A percentile compares a stretch with the other conserved stretches of the same genome.
Evolutionary conservation across 305 asterid species (phyloP).

Genomic region (Fraxinus greggii): DNA sequence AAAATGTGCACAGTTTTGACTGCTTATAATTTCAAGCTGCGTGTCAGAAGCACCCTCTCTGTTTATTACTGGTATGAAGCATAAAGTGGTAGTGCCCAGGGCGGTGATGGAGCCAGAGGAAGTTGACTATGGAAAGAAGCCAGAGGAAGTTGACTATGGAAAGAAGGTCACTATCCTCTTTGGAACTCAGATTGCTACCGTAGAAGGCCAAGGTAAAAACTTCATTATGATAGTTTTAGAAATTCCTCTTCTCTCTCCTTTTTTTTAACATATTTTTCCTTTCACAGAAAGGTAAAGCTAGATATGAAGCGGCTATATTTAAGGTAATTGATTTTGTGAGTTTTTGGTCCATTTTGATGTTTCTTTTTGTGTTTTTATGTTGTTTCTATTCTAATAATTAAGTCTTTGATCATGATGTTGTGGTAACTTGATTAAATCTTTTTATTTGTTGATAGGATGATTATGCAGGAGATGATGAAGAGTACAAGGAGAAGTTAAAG

Average conservation of each 20-base stretch:
- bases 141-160: constrained; percentile 77
- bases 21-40: too few species aligned
- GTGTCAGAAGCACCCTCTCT: too few species aligned
- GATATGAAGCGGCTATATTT: constrained; percentile 75
- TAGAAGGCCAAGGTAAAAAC: constrained; percentile 77
- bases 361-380: background rate
- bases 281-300: constrained; percentile 86
- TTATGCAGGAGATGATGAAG: constrained; percentile 86
- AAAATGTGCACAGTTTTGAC: too few species aligned
- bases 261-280: constrained; percentile 17
- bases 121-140: constrained; percentile 67
- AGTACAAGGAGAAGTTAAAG: constrained; percentile 75
- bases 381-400: background rate
- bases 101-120: constrained; percentile 53
- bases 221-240: background rate
- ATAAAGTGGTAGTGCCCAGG: constrained; percentile 45
- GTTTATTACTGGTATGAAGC: background rate
- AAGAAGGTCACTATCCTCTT: constrained; percentile 74
- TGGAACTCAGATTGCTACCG: constrained; percentile 94
- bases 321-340: constrained; percentile 78
- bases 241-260: background rate
- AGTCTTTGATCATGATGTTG: constrained; percentile 6
- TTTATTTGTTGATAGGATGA: constrained; percentile 57
- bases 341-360: background rate
- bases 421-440: constrained; percentile 13